Percentiles rank a stretch among this genome's conserved stretches.
phyloP scores from a whole-genome alignment of 1,139 yeast species.

The Arxiozyma telluris region DNA sequence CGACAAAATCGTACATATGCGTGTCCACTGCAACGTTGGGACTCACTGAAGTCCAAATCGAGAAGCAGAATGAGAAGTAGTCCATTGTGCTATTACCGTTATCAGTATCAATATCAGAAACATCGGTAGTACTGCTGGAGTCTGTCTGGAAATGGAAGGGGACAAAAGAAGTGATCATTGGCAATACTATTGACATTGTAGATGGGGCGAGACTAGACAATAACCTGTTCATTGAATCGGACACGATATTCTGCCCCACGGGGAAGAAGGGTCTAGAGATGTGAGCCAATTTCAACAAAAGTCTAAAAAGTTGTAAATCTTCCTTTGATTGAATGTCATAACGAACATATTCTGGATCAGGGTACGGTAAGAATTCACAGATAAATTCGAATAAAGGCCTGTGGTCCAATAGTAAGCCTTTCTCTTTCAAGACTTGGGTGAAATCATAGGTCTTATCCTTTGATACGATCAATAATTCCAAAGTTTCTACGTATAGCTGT shows the following conservation, averaged over 20 bases:
- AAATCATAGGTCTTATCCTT: conserved; percentile 38
- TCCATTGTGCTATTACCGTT: conserved; percentile 22
- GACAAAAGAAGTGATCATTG: conserved; percentile 46
- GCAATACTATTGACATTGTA: conserved; percentile 48
- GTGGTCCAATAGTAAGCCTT: conserved; percentile 42
- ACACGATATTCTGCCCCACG: conserved; percentile 25
- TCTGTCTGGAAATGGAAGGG: conserved; percentile 34
- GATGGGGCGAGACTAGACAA: conserved; percentile 42
- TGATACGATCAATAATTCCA: conserved; percentile 40
- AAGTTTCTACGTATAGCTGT: conserved; percentile 56
- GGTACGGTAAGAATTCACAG: conserved; percentile 42
- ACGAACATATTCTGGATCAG: conserved; percentile 35
- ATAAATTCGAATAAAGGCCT: conserved; percentile 37
- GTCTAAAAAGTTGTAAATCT: conserved; percentile 32
- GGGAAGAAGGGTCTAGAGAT: conserved; percentile 36
- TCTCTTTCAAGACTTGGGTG: conserved; percentile 34
- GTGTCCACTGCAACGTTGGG: conserved; percentile 57
- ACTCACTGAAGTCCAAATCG: conserved; percentile 61
- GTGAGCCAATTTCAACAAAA: conserved; percentile 33
- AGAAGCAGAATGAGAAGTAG: conserved; percentile 58
- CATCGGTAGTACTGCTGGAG: too few species aligned
- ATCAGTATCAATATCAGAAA: too few species aligned
- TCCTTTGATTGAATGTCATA: conserved; percentile 28
- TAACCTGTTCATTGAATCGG: conserved; percentile 29
- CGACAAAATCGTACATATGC: conserved; percentile 57